Conservation (phyloP, 257 asterid genomes). For the Petunia secreta region DNA sequence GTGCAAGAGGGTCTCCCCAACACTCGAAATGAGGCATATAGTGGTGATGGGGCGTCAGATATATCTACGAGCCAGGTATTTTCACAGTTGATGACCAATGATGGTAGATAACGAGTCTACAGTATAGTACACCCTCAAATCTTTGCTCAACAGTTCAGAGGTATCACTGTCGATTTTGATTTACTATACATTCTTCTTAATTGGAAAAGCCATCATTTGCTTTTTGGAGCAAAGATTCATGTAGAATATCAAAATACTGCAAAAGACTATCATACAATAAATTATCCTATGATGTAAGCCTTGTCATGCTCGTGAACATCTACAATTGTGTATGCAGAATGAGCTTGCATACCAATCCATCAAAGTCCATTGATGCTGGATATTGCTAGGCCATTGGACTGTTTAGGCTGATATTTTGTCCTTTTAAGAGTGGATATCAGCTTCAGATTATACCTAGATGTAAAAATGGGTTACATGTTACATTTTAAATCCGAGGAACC, state of each 20-base stretch:
- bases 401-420: not conserved
- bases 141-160: not conserved
- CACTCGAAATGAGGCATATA: slow-evolving; percentile 28
- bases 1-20: slow-evolving; percentile 31
- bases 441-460: not conserved
- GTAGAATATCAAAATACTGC: not conserved
- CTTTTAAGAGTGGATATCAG: not conserved
- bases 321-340: not conserved
- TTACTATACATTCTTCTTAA: not conserved
- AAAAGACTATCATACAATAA: slow-evolving; percentile 3
- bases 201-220: slow-evolving; percentile 7
- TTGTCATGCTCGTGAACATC: not conserved
- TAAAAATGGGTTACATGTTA: not conserved
- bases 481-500: not conserved
- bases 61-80: slow-evolving; percentile 69
- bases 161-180: not conserved
- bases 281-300: not conserved
- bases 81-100: slow-evolving; percentile 71
- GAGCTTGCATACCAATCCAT: not conserved
- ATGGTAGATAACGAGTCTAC: slow-evolving; percentile 56
- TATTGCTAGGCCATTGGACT: not conserved
- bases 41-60: slow-evolving; percentile 48
- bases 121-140: slow-evolving; percentile 14
- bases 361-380: not conserved
- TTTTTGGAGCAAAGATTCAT: not conserved